Evolutionary conservation across 176 grass and related monocot species (phyloP), one percentile per base, ranked within the genome.

Genomic region (Phragmites australis): DNA sequence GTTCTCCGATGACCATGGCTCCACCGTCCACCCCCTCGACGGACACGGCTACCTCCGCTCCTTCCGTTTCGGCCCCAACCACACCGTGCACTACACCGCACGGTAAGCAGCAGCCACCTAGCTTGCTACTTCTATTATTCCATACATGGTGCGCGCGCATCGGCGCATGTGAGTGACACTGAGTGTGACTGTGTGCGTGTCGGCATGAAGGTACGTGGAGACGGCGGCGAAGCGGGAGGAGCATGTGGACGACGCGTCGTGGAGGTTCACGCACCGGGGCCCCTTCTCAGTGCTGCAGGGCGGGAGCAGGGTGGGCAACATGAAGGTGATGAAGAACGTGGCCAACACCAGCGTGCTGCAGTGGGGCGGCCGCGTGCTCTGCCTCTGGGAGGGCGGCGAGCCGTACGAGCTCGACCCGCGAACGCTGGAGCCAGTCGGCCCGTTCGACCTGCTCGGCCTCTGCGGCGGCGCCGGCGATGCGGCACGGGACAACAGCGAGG

Each of bases 271-370:
- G 52, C 90, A 98, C 81, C 88, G 96, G 51, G 96, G 96, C 1
- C 96, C 96, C 57, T 98, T 95, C 83, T 99, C 92, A 9, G 92
- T 99, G 84, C 85, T 99, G 45, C 89, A 59, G 87, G 81, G 88
- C 37, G 92, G 96, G 1, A 45, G 5, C 77, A 59, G 82, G 84
- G 80, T 91, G 74, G 92, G 96, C 6, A 98, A 98, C 82, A 80
- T 98, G 72, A 98, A 95, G 88, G 95, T 95, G 84, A 93, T 99
- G 96, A 99, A 99, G 85, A 99, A 99, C 91, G 90, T 95, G 70
- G 88, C 96, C 26, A 99, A 99, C 82, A 99, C 96, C 42, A 87
- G 90, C 87, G 96, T 93, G 70, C 71, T 99, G 19, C 63, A 64
- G 14, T 99, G 96, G 96, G 88, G 80, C 41, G 88, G 78, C 17